Evolutionary conservation across 768 basidiomycete genomes (phyloP).

Genomic region (Rhizopogon vesiculosus): DNA sequence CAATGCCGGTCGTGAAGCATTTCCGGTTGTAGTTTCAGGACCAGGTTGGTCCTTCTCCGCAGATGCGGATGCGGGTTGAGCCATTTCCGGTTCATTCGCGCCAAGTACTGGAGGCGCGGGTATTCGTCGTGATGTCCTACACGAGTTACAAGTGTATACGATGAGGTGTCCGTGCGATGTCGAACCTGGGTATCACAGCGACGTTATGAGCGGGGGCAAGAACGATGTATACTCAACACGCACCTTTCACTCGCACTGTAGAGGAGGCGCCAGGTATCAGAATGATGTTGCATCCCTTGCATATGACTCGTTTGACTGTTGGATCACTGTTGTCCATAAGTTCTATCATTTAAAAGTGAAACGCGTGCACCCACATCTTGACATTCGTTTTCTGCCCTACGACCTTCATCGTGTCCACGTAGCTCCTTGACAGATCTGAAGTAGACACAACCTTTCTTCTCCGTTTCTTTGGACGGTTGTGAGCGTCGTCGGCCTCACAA

Average conservation of each 20-base stretch:
- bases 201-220: slow-evolving; percentile 17
- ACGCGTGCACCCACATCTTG: slow-evolving; percentile 52
- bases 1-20: neutral
- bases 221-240: slow-evolving; percentile 16
- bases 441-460: slow-evolving; percentile 27
- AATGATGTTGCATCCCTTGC: slow-evolving; percentile 60
- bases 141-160: slow-evolving; percentile 54
- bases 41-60: neutral
- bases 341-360: neutral
- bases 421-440: slow-evolving; percentile 58
- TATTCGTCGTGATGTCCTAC: slow-evolving; percentile 55
- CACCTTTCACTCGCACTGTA: slow-evolving; percentile 62
- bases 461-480: slow-evolving; percentile 12
- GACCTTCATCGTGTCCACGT: slow-evolving; percentile 59
- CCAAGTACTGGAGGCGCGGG: slow-evolving; percentile 53
- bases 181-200: slow-evolving; percentile 27
- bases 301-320: slow-evolving; percentile 74
- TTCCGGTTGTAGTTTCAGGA: neutral
- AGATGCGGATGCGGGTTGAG: neutral
- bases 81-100: neutral
- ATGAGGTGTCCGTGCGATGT: slow-evolving; percentile 49
- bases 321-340: slow-evolving; percentile 55
- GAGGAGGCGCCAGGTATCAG: slow-evolving; percentile 68
- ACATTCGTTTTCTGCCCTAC: slow-evolving; percentile 76
- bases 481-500: neutral